These are phyloP conservation scores for Physcomitrellopsis africana DNA, from an alignment of 225 moss, liverwort and hornwort species.

Conservation along the genomic window DNA sequence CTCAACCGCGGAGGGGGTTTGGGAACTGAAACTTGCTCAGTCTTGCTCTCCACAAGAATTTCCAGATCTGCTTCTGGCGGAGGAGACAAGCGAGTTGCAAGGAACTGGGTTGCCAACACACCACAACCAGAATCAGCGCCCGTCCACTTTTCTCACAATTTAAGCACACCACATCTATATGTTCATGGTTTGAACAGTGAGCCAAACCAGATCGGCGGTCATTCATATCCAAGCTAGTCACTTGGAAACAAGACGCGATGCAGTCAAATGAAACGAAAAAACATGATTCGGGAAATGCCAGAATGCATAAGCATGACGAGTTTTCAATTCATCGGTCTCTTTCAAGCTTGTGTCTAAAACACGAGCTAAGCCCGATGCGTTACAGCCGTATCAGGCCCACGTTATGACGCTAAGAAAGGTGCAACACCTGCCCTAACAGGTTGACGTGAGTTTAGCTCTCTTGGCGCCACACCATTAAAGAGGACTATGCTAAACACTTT, in stretches of 20 bases:
- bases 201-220: not conserved
- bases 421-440: not conserved
- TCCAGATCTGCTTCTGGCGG: constrained; percentile 74
- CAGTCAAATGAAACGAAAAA: not conserved
- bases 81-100: constrained; percentile 60
- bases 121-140: constrained; percentile 20
- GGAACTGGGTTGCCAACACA: constrained; percentile 51
- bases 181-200: constrained; percentile 4
- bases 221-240: not conserved
- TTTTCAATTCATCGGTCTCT: not conserved
- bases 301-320: constrained; percentile 6
- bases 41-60: constrained; percentile 74
- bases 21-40: constrained; percentile 64
- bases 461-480: too few species aligned
- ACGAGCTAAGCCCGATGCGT: not conserved
- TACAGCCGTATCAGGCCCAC: not conserved
- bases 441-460: not conserved
- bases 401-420: not conserved
- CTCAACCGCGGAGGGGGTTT: constrained; percentile 64
- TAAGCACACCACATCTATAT: not conserved
- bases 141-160: not conserved
- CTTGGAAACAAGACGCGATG: not conserved
- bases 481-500: too few species aligned
- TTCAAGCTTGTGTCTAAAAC: not conserved
- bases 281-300: not conserved